These are phyloP conservation scores for Aspergillus sparsus DNA, from an alignment of 495 filamentous ascomycete species.

Conservation along the genomic window DNA sequence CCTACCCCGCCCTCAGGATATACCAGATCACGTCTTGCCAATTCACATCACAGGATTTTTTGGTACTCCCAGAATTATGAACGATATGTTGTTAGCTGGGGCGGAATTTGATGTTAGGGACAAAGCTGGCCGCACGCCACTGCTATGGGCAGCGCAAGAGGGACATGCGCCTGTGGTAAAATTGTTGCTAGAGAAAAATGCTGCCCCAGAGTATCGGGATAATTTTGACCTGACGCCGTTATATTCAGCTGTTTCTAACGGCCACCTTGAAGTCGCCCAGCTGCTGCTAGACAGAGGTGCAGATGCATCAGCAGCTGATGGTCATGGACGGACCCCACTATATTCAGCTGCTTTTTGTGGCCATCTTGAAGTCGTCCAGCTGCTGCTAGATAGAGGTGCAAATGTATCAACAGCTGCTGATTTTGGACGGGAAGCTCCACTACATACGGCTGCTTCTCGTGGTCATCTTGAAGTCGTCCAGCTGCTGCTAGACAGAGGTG, in stretches of 20 bases:
- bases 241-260: not conserved
- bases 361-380: not conserved
- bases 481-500: not conserved
- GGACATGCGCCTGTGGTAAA: not conserved
- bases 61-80: not conserved
- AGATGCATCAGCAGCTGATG: not conserved
- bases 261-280: not conserved
- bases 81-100: not conserved
- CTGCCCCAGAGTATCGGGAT: not conserved
- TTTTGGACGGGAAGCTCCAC: not conserved
- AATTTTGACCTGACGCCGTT: not conserved
- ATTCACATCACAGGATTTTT: not conserved
- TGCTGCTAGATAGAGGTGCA: constrained; percentile 1
- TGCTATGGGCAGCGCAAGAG: not conserved
- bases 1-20: not conserved
- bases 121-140: not conserved
- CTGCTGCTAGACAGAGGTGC: not conserved
- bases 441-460: not conserved
- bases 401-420: not conserved
- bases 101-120: not conserved
- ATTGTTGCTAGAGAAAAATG: constrained; percentile 1
- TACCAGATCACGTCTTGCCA: not conserved
- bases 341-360: not conserved
- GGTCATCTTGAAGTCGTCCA: not conserved
- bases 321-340: not conserved